These are phyloP conservation scores for Apiotrichum domesticum DNA, from an alignment of 1,284 basidiomycete species.

Conservation along the genomic window DNA sequence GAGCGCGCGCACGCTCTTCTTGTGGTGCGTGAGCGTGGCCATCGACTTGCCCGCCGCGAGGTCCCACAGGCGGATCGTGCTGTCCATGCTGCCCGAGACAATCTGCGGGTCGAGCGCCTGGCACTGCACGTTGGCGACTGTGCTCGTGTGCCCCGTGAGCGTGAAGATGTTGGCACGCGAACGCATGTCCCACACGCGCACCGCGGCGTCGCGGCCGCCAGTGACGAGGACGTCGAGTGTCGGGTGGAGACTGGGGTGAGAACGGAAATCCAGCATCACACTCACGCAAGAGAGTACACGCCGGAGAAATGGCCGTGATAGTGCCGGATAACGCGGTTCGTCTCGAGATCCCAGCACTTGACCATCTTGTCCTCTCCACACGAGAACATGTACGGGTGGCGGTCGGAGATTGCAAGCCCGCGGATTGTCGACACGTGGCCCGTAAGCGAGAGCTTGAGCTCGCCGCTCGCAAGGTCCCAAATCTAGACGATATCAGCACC, in stretches of 20 bases:
- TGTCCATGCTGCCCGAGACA: slow-evolving; percentile 97
- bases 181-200: slow-evolving; percentile 97
- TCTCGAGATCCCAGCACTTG: slow-evolving; percentile 98
- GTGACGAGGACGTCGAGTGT: slow-evolving; percentile 94
- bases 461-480: slow-evolving; percentile 96
- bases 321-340: slow-evolving; percentile 97
- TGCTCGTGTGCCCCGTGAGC: slow-evolving; percentile 85
- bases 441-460: slow-evolving; percentile 89
- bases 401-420: slow-evolving; percentile 80
- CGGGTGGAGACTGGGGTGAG: slow-evolving; percentile 64
- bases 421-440: slow-evolving; percentile 97
- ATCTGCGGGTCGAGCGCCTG: slow-evolving; percentile 97
- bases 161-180: slow-evolving; percentile 94
- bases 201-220: slow-evolving; percentile 87
- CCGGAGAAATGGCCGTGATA: slow-evolving; percentile 97
- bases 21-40: slow-evolving; percentile 94
- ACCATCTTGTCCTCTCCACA: slow-evolving; percentile 99
- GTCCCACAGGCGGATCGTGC: slow-evolving; percentile 92
- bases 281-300: slow-evolving; percentile 70
- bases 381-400: slow-evolving; percentile 96
- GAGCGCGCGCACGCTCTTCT: slow-evolving; percentile 91
- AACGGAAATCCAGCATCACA: slow-evolving; percentile 1
- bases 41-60: slow-evolving; percentile 96
- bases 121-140: slow-evolving; percentile 87
- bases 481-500: slow-evolving; percentile 51